Evolutionary conservation across 495 filamentous ascomycete genomes (phyloP), one percentile per base, ranked within the genome.

Genomic region (Tetracladium setigerum): DNA sequence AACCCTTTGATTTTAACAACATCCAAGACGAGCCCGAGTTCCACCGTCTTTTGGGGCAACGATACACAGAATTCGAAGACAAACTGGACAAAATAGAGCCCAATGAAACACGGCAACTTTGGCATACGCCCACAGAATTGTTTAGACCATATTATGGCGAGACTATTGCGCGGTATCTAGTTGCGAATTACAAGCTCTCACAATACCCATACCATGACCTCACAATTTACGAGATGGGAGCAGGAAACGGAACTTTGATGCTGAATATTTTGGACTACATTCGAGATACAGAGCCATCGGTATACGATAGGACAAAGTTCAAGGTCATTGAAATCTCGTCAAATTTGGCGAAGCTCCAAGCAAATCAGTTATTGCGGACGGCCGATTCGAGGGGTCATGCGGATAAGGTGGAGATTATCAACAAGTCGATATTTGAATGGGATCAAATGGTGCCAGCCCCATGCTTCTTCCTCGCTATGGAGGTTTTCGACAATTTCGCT

Each of bases 181-280:
- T 97, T 43, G 81, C 86, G 44, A 95, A 99, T 69, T 99, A 99
- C 76, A 87, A 91, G 62, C 77, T 95, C 58, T 86, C 85, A 19
- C 78, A 88, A 17, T 96, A 90, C 65, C 94, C 92, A 6, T 95
- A 95, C 72, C 82, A 94, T 65, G 92, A 99, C 69, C 78, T 99
- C 40, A 87, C 94, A 50, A 95, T 99, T 58, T 99, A 96, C 75
- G 92, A 99, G 64, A 89, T 99, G 80, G 92, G 92, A 16, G 92
- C 92, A 39, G 92, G 92, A 47, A 92, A 96, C 58, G 92, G 92
- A 36, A 99, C 94, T 4, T 76, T 99, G 57, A 99, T 99, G 92
- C 73, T 89, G 54, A 97, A 99, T 63, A 89, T 97, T 47, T 74
- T 99, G 42, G 90, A 99, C 70, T 92, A 91, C 68, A 94, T 99